A percentile compares a stretch with the other conserved stretches of the same genome.
Conservation (phyloP, 2,329 filamentous ascomycete genomes). For the Apiospora malaysiana region DNA sequence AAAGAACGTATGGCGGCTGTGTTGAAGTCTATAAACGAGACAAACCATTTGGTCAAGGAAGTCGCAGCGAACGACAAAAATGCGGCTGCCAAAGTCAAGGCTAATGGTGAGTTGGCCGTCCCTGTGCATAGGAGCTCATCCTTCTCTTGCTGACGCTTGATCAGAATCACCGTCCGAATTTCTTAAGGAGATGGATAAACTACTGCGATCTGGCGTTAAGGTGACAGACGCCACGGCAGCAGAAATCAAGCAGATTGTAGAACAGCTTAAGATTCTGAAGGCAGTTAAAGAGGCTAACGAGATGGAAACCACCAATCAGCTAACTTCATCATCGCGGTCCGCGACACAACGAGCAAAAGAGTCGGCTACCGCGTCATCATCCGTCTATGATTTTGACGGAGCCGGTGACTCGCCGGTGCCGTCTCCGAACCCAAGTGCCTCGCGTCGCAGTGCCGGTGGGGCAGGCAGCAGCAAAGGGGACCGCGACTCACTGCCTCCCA, state of each 20-base stretch:
- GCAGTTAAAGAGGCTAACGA: constrained; percentile 50
- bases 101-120: constrained; percentile 35
- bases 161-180: not conserved
- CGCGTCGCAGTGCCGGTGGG: constrained; percentile 41
- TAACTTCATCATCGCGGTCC: constrained; percentile 32
- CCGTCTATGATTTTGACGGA: constrained; percentile 51
- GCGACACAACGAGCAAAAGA: constrained; percentile 38
- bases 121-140: not conserved
- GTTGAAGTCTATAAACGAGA: constrained; percentile 46
- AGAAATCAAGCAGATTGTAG: constrained; percentile 42
- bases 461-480: constrained; percentile 44
- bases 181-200: constrained; percentile 42
- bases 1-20: constrained; percentile 45
- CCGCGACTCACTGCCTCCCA: constrained; percentile 60
- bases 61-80: constrained; percentile 47
- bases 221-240: constrained; percentile 36
- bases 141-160: not conserved
- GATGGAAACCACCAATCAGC: constrained; percentile 38
- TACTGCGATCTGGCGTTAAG: constrained; percentile 42
- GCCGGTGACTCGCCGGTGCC: constrained; percentile 50
- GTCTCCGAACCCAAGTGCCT: constrained; percentile 44
- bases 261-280: constrained; percentile 45
- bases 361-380: constrained; percentile 34
- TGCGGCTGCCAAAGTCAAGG: constrained; percentile 44
- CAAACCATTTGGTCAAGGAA: constrained; percentile 44